Evolutionary conservation across 1,284 basidiomycete species (phyloP).

Genomic region (Phellinidium pouzarii): DNA sequence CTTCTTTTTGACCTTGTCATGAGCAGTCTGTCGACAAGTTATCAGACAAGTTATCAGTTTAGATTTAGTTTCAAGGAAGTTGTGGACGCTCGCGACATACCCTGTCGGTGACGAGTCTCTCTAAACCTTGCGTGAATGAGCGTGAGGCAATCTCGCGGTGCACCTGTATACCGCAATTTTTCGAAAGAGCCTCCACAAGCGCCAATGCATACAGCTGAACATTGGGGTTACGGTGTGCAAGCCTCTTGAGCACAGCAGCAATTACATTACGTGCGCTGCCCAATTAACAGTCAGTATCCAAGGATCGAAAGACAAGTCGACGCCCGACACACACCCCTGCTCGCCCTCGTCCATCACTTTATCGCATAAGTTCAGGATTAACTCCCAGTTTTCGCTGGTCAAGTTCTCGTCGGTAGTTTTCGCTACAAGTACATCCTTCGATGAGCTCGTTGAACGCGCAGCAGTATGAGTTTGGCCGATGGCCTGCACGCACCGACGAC

Average conservation of each 20-base stretch:
- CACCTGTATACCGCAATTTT: constrained; percentile 82
- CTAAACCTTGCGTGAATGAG: constrained; percentile 85
- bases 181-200: constrained; percentile 80
- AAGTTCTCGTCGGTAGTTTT: constrained; percentile 95
- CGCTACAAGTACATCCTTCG: constrained; percentile 36
- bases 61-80: constrained; percentile 9
- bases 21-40: constrained; percentile 57
- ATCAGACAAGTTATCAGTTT: neutral
- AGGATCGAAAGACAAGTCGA: neutral
- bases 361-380: constrained; percentile 93
- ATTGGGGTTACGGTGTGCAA: constrained; percentile 92
- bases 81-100: constrained; percentile 38
- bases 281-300: constrained; percentile 6
- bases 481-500: constrained; percentile 68
- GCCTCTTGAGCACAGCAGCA: constrained; percentile 80
- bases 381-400: constrained; percentile 93
- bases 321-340: constrained; percentile 53
- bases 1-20: constrained; percentile 81
- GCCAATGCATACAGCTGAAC: constrained; percentile 95
- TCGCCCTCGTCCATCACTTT: constrained; percentile 88
- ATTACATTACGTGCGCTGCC: constrained; percentile 82
- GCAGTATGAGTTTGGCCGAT: neutral
- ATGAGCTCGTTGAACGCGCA: constrained; percentile 1
- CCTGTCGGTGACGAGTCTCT: constrained; percentile 83
- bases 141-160: constrained; percentile 86